Conservation (phyloP, 2,329 filamentous ascomycete genomes). For the Samsoniella hepiali region DNA sequence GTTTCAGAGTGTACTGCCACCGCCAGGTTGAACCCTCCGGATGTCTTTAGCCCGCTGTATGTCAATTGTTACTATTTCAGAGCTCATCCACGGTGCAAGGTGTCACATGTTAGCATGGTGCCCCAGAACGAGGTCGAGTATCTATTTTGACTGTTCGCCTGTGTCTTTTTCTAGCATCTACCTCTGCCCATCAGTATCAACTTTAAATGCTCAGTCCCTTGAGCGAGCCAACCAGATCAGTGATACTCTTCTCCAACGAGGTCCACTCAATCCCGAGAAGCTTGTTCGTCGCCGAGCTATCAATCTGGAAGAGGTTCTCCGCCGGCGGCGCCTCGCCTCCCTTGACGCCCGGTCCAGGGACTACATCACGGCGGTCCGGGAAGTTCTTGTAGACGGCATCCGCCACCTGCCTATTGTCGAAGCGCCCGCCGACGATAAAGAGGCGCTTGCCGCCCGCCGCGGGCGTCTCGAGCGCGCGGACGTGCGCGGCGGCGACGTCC, state of each 20-base stretch:
- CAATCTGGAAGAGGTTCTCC: constrained; percentile 47
- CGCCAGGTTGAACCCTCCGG: constrained; percentile 7
- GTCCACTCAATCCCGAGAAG: constrained; percentile 62
- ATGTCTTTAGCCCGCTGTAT: constrained; percentile 1
- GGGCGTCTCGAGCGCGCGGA: constrained; percentile 48
- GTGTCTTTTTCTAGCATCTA: constrained; percentile 8
- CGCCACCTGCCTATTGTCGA: constrained; percentile 44
- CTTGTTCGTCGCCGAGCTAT: constrained; percentile 57
- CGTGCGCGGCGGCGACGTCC: constrained; percentile 52
- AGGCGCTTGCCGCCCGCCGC: constrained; percentile 49
- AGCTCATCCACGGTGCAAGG: constrained; percentile 13
- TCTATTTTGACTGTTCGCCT: constrained; percentile 19
- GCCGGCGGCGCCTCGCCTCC: constrained; percentile 42
- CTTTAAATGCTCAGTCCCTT: constrained; percentile 39
- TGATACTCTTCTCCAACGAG: constrained; percentile 57
- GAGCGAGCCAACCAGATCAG: constrained; percentile 63
- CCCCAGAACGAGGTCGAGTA: constrained; percentile 18
- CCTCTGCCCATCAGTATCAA: not conserved
- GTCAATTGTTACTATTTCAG: constrained; percentile 13
- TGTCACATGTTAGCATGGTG: not conserved
- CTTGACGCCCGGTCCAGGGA: constrained; percentile 43
- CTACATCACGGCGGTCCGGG: constrained; percentile 45
- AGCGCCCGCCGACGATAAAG: constrained; percentile 47
- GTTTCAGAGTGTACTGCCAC: not conserved
- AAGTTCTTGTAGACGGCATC: constrained; percentile 45